Evolutionary conservation across 2,329 filamentous ascomycete genomes (phyloP), one percentile per base, ranked within the genome.

Genomic region (Xylariales sp.): DNA sequence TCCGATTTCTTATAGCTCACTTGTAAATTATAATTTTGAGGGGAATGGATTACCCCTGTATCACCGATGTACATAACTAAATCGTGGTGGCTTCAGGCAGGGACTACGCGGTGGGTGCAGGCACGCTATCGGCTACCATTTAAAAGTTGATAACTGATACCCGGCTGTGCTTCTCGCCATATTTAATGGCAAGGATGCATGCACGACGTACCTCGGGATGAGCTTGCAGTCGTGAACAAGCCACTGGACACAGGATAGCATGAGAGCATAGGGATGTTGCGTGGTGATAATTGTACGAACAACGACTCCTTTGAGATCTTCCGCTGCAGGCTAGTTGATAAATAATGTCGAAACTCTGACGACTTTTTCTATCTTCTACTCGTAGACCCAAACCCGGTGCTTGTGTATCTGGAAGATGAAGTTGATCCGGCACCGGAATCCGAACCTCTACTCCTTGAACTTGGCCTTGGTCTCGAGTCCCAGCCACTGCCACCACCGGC

Each of bases 371-470:
- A 68, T 60, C 65, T 68, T 56, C 68, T 65, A 4, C 82, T 87
- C 0, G 91, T 93, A 8, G 89, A 90, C 8, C 91, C 91, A 75
- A 92, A 93, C 0, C 91, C 91, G 0, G 91, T 93, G 73, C 89
- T 92, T 73, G 91, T 86, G 73, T 91, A 85, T 61, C 87, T 85
- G 14, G 84, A 81, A 7, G 82, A 81, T 8, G 83, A 85, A 49
- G 79, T 80, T 12, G 80, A 79, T 34, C 75, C 77, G 67, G 75
- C 75, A n/a, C 77, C 69, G 43, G 78, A 72, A n/a, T 68, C 71
- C 16, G 74, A 75, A 57, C 54, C n/a, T 36, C 77, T 69, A 46
- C 78, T 71, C 10, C 71, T 73, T 36, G 75, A 75, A 62, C 67
- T 67, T 41, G 66, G 52, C 16, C 60, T 66, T 2, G 55, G 23